Percentiles rank a stretch among this genome's conserved stretches.
These are phyloP conservation scores for Didymella exigua DNA, from an alignment of 2,329 filamentous ascomycete species.

Conservation along the genomic window DNA sequence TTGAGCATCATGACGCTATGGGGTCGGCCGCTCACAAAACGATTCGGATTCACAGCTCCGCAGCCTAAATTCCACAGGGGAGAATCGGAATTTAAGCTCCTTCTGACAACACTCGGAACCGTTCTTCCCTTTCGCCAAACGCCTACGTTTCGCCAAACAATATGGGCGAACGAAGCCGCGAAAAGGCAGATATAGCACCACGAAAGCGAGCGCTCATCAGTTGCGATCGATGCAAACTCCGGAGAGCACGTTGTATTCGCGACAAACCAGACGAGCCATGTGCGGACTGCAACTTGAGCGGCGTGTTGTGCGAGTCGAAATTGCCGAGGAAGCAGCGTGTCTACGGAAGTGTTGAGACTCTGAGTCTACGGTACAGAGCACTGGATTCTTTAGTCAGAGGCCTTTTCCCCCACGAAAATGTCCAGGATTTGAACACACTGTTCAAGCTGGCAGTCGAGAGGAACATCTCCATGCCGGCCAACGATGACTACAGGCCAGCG, in stretches of 20 bases:
- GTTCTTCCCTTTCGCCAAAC: conserved; percentile 3
- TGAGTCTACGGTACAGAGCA: conserved; percentile 52
- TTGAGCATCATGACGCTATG: conserved; percentile 17
- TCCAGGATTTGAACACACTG: conserved; percentile 48
- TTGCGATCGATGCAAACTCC: conserved; percentile 40
- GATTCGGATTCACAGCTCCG: conserved; percentile 11
- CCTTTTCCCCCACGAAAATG: conserved; percentile 49
- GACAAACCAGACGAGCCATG: conserved; percentile 41
- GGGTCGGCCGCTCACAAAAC: conserved; percentile 10
- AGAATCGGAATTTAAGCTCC: conserved; percentile 2
- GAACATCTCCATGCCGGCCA: conserved; percentile 47
- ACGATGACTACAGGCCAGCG: conserved; percentile 33
- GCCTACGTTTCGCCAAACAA: conserved; percentile 12
- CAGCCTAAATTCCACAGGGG: conserved; percentile 3
- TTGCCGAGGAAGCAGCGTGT: conserved; percentile 54
- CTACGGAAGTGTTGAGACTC: conserved; percentile 55
- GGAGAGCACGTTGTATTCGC: conserved; percentile 39
- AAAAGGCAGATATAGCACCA: conserved; percentile 26
- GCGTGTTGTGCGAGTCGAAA: conserved; percentile 51
- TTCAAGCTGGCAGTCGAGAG: conserved; percentile 50
- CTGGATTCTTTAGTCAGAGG: conserved; percentile 52
- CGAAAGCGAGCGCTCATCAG: conserved; percentile 40
- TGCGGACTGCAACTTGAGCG: conserved; percentile 48
- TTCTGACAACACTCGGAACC: conserved; percentile 15
- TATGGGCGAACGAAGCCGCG: conserved; percentile 17